Evolutionary conservation across 2,329 filamentous ascomycete species (phyloP), one percentile per base, ranked within the genome.

Genomic region (Emydomyces testavorans): DNA sequence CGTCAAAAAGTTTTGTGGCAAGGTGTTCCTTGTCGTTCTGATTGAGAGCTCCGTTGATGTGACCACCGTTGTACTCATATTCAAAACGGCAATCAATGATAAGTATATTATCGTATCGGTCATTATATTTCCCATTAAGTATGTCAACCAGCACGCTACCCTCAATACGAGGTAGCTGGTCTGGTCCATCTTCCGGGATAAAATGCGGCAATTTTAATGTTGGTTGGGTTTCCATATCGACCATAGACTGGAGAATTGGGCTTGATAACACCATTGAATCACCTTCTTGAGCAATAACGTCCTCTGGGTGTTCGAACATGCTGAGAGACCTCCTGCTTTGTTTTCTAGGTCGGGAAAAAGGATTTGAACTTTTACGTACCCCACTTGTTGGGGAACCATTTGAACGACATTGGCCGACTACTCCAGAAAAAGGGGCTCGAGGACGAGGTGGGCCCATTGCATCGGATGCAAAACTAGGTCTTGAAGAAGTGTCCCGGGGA

Each of bases 1-100:
- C 57, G 49, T 79, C 70, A 65, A 98, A 94, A 41, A 98, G 77
- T 56, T 89, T 80, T 48, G 74, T 73, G 6, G 87, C 80, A 50
- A 98, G 74, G 52, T 84, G 71, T 60, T 98, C 90, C 68, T 95
- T 95, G 71, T 95, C 87, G 68, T 94, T 96, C 72, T 88, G 92
- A 72, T 98, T 98, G 68, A 94, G 74, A 36, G 92, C 92, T 15
- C 85, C 85, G 56, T 88, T 78, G 61, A 98, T 95, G 65, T 98
- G 92, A 28, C 92, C 92, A 49, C 92, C 92, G 13, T 94, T 83
- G 63, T 93, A 98, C 69, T 98, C 92, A 65, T 98, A 98, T 73
- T 98, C 92, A 63, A 98, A 98, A 16, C 92, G 85, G 65, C 92
- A 98, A 66, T 98, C 92, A 59, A 98, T 83, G 60, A 98, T 76